Evolutionary conservation across 768 basidiomycete species (phyloP).

Genomic region (Exsudoporus frostii): DNA sequence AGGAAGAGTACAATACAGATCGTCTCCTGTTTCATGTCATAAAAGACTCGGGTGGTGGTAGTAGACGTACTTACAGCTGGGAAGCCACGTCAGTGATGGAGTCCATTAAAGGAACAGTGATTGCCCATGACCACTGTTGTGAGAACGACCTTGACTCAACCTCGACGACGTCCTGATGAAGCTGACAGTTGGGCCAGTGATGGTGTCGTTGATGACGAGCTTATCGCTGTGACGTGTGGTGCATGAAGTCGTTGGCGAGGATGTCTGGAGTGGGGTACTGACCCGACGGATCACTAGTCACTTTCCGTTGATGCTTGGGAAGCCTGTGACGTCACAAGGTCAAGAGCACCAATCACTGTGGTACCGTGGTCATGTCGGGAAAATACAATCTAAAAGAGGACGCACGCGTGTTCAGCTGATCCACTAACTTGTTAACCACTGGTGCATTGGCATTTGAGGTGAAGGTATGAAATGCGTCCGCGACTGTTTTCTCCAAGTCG

Average conservation of each 20-base stretch:
- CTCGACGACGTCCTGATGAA: not conserved
- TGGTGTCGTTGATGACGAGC: not conserved
- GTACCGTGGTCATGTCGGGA: not conserved
- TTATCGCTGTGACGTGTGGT: not conserved
- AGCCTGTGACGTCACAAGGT: not conserved
- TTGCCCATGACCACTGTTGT: not conserved
- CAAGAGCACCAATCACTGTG: not conserved
- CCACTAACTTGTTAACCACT: too few species aligned
- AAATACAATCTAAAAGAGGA: not conserved
- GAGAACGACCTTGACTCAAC: not conserved
- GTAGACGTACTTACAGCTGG: not conserved
- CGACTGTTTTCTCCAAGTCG: not conserved
- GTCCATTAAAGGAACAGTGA: not conserved
- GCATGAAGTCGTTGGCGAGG: not conserved
- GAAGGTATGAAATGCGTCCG: too few species aligned
- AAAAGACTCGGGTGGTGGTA: not conserved
- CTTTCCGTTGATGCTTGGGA: too few species aligned
- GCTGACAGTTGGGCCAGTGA: too few species aligned
- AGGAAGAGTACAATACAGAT: not conserved
- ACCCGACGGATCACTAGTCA: not conserved
- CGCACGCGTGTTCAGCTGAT: not conserved
- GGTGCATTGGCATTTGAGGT: not conserved
- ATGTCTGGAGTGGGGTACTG: not conserved
- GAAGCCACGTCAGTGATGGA: not conserved
- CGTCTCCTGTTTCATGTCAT: slow-evolving; percentile 2